Conservation (phyloP, 805 yeast genomes). For the Jamesozyma rosinii region DNA sequence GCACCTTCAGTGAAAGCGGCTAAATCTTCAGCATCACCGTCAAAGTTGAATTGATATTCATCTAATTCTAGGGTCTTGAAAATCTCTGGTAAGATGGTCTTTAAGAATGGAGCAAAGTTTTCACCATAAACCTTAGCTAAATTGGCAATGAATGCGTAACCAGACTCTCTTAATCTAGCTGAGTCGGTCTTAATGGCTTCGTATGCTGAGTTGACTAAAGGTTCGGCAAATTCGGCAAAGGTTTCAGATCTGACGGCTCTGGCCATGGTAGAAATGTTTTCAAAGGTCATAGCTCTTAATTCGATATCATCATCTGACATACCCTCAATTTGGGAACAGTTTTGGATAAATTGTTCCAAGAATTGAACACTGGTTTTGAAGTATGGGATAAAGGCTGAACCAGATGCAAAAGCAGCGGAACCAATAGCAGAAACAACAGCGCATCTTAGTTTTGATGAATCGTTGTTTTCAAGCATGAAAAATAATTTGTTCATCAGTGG, state of each 20-base stretch:
- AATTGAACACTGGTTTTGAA: slow-evolving; percentile 72
- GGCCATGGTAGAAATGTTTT: slow-evolving; percentile 89
- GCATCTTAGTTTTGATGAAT: slow-evolving; percentile 59
- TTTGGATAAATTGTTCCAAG: slow-evolving; percentile 72
- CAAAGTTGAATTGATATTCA: slow-evolving; percentile 63
- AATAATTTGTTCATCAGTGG: slow-evolving; percentile 86
- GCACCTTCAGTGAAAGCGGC: slow-evolving; percentile 39
- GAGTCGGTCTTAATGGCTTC: slow-evolving; percentile 65
- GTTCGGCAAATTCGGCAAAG: slow-evolving; percentile 77
- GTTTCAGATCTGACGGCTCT: slow-evolving; percentile 91
- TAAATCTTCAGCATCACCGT: slow-evolving; percentile 41
- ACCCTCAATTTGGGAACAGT: slow-evolving; percentile 60
- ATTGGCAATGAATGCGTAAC: slow-evolving; percentile 85
- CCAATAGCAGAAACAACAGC: slow-evolving; percentile 93
- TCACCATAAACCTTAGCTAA: slow-evolving; percentile 91
- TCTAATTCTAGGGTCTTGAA: slow-evolving; percentile 76
- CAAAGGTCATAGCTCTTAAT: slow-evolving; percentile 84
- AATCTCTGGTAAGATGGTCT: slow-evolving; percentile 73
- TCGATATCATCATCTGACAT: slow-evolving; percentile 83
- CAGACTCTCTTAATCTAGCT: slow-evolving; percentile 86
- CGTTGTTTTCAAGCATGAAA: slow-evolving; percentile 69
- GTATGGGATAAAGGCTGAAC: slow-evolving; percentile 77
- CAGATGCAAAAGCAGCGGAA: slow-evolving; percentile 92
- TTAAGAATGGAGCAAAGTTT: slow-evolving; percentile 80
- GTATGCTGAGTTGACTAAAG: slow-evolving; percentile 82